These are phyloP conservation scores for Gossypium anomalum DNA, from an alignment of 345 rosid species.

Conservation along the genomic window DNA sequence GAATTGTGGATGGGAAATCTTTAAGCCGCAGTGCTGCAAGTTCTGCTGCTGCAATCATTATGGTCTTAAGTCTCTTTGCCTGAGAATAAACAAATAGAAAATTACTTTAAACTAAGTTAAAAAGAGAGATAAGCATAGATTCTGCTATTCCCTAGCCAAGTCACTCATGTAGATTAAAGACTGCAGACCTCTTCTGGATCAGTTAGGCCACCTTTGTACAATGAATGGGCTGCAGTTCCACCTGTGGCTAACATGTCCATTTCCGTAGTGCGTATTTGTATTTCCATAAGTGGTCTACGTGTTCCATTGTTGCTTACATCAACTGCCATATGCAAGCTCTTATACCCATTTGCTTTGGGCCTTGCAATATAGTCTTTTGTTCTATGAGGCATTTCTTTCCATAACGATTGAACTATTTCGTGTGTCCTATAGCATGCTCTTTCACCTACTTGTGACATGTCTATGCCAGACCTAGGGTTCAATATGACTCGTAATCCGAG, in stretches of 20 bases:
- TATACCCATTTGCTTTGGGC: slow-evolving; percentile 85
- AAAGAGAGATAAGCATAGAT: neutral
- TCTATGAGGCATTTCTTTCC: slow-evolving; percentile 83
- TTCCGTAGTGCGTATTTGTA: slow-evolving; percentile 76
- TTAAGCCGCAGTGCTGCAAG: slow-evolving; percentile 86
- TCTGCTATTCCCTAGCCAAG: neutral
- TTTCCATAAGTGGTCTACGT: slow-evolving; percentile 77
- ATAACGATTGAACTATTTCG: slow-evolving; percentile 55
- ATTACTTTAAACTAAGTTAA: neutral
- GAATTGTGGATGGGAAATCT: slow-evolving; percentile 56
- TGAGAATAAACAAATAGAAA: slow-evolving; percentile 17
- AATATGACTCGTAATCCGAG: slow-evolving; percentile 76
- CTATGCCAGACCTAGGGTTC: slow-evolving; percentile 42
- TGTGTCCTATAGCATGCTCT: slow-evolving; percentile 64
- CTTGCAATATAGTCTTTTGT: slow-evolving; percentile 75
- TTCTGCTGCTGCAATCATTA: slow-evolving; percentile 96
- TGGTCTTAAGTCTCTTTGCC: slow-evolving; percentile 85
- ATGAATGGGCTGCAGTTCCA: slow-evolving; percentile 87
- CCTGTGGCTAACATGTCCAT: slow-evolving; percentile 80
- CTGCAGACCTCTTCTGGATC: slow-evolving; percentile 75
- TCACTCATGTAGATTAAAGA: neutral
- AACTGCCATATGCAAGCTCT: slow-evolving; percentile 91
- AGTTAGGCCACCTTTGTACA: slow-evolving; percentile 82
- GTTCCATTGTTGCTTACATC: slow-evolving; percentile 62
- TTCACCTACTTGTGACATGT: slow-evolving; percentile 40